Evolutionary conservation across 768 basidiomycete genomes (phyloP), one percentile per base, ranked within the genome.

Genomic region (Boletus huronensis): DNA sequence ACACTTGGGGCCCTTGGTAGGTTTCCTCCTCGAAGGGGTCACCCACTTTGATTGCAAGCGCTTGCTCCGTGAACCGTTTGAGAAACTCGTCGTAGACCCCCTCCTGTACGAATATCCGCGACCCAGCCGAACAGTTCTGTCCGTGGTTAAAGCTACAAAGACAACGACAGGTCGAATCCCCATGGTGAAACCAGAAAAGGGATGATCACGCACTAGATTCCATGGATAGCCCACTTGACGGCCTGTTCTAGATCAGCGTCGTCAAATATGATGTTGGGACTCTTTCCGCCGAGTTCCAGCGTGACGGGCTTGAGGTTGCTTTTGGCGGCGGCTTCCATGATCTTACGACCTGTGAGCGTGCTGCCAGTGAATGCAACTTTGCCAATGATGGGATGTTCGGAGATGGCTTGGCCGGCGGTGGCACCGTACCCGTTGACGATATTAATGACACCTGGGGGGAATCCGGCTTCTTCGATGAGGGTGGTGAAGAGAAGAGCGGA

Each of bases 181-280:
- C 10, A 14, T 0, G 17, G 19, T 13, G n/a, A 39, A n/a, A 36
- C 5, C 8, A 0, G 11, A 41, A 10, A 19, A 16, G 3, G 7
- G 23, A 54, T 16, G 16, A 16, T 6, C 6, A 57, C 55, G 19
- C 13, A 57, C 55, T 57, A 57, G 31, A 57, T 57, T 7, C 56
- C 56, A 10, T 50, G 48, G 3, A 45, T 45, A 2, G 56, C 48
- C 56, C 56, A 57, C 9, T 57, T 57, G 47, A 57, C 32, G 29
- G 55, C 56, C n/a, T 57, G 56, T 25, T 57, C 55, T 1, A 57
- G n/a, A 40, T 57, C 48, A 9, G 55, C 54, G n/a, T 57, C 56
- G 4, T 57, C 46, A 25, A 57, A 57, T 14, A 57, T 57, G 54
- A 57, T 23, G 5, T 14, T 45, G 35, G 55, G 56, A 23, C 56